Percentiles rank a stretch among this genome's conserved stretches.
phyloP scores from a whole-genome alignment of 371 early-diverging fungal genomes.

The Umbelopsis sp. region DNA sequence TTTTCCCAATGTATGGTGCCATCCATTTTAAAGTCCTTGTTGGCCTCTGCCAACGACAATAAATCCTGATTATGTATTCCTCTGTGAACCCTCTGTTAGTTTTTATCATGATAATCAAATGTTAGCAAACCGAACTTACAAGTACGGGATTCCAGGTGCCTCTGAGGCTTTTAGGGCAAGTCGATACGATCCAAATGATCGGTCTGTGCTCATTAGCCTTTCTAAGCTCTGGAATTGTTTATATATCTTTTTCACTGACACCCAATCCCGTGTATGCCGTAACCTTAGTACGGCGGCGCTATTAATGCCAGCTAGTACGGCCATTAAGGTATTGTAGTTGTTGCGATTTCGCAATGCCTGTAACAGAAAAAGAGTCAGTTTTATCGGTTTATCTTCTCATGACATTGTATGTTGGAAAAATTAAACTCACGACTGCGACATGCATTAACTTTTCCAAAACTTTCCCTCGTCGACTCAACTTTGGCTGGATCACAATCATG shows the following conservation, averaged over 20 bases:
- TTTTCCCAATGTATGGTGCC: constrained; percentile 67
- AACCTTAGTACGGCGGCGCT: constrained; percentile 64
- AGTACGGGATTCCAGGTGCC: constrained; percentile 64
- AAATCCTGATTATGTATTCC: constrained; percentile 63
- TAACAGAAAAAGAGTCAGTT: constrained; percentile 11
- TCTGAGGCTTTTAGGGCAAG: constrained; percentile 55
- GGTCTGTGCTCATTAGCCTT: constrained; percentile 66
- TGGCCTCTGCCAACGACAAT: constrained; percentile 61
- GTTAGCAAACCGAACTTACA: constrained; percentile 35
- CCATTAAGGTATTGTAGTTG: constrained; percentile 76
- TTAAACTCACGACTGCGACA: constrained; percentile 53
- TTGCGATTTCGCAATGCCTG: constrained; percentile 56
- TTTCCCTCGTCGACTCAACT: constrained; percentile 59
- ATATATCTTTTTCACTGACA: constrained; percentile 52
- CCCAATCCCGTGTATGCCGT: constrained; percentile 59
- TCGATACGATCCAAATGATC: constrained; percentile 67
- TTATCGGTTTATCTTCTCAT: not conserved
- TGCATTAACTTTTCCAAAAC: constrained; percentile 67
- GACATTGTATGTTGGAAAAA: not conserved
- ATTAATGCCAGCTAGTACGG: constrained; percentile 74
- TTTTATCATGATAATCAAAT: not conserved
- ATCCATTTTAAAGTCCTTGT: constrained; percentile 58
- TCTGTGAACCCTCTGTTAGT: constrained; percentile 23
- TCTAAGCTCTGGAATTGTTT: constrained; percentile 64
- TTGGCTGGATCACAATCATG: constrained; percentile 62